Conservation (phyloP, 1,284 basidiomycete species). For the Athelia sp. region DNA sequence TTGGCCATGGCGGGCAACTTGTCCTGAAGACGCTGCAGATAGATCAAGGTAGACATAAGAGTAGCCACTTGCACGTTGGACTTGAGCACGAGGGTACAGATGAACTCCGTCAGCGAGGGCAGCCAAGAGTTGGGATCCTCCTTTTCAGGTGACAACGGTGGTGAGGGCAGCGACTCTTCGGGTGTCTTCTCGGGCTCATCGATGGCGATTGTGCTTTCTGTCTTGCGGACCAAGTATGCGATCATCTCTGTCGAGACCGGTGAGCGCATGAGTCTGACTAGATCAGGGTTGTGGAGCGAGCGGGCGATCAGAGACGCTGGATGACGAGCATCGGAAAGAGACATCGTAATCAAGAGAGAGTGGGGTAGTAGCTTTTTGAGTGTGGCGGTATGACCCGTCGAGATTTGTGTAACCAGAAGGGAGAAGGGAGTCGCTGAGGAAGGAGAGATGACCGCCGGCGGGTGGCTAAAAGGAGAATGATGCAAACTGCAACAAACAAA, state of each 20-base stretch:
- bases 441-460: not conserved
- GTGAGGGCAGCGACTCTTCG: conserved; percentile 36
- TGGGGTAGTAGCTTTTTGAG: not conserved
- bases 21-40: conserved; percentile 82
- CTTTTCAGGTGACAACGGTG: conserved; percentile 52
- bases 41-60: conserved; percentile 88
- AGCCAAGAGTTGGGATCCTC: conserved; percentile 33
- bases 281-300: conserved; percentile 67
- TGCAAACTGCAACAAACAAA: not conserved
- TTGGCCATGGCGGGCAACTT: conserved; percentile 84
- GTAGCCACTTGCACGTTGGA: conserved; percentile 93
- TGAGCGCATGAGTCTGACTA: conserved; percentile 74
- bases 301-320: conserved; percentile 69
- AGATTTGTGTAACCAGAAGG: not conserved
- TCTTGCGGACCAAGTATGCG: conserved; percentile 65
- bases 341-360: not conserved
- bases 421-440: not conserved
- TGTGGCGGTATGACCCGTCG: not conserved
- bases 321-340: conserved; percentile 33
- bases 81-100: conserved; percentile 76
- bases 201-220: conserved; percentile 59
- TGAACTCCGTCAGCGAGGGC: conserved; percentile 86
- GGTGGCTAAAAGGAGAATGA: not conserved
- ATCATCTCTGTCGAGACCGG: conserved; percentile 83
- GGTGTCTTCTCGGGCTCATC: conserved; percentile 34